Conservation (phyloP, 2,329 filamentous ascomycete genomes). For the Diaporthe citrichinensis region DNA sequence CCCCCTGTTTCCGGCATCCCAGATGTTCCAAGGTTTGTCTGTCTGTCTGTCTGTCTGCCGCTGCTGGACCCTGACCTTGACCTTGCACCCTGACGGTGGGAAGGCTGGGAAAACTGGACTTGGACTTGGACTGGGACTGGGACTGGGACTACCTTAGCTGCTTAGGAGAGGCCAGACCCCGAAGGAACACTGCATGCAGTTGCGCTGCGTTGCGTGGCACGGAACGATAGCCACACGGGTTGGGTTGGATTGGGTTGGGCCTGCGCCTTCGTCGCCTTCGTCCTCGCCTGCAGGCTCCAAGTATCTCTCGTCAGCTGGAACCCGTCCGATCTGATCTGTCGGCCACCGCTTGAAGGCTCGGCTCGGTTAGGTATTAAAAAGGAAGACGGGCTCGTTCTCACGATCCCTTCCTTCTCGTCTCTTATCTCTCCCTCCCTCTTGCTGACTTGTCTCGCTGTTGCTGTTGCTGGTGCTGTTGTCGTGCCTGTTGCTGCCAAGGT, state of each 20-base stretch:
- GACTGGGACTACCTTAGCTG: background rate
- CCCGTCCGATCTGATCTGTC: constrained; percentile 13
- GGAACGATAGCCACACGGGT: constrained; percentile 21
- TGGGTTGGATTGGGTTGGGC: background rate
- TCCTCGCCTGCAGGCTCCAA: constrained; percentile 18
- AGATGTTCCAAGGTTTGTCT: constrained; percentile 9
- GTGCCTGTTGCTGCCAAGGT: no score
- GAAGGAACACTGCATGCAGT: constrained; percentile 21
- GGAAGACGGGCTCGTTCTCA: background rate
- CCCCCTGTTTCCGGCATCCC: constrained; percentile 9
- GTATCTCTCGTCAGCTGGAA: constrained; percentile 20
- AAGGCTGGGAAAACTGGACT: constrained; percentile 15
- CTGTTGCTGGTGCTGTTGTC: background rate
- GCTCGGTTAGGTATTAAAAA: constrained; percentile 12
- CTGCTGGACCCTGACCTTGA: constrained; percentile 27
- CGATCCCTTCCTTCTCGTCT: constrained; percentile 1
- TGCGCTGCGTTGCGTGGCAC: constrained; percentile 19
- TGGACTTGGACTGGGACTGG: background rate
- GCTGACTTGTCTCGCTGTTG: background rate
- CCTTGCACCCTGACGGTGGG: background rate
- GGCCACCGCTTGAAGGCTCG: background rate
- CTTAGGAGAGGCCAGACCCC: constrained; percentile 17
- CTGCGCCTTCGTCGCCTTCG: background rate
- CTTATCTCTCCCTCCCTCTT: background rate
- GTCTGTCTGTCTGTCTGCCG: background rate